phyloP scores from a whole-genome alignment of 1,284 basidiomycete species.

The Puccinia novopanici region DNA sequence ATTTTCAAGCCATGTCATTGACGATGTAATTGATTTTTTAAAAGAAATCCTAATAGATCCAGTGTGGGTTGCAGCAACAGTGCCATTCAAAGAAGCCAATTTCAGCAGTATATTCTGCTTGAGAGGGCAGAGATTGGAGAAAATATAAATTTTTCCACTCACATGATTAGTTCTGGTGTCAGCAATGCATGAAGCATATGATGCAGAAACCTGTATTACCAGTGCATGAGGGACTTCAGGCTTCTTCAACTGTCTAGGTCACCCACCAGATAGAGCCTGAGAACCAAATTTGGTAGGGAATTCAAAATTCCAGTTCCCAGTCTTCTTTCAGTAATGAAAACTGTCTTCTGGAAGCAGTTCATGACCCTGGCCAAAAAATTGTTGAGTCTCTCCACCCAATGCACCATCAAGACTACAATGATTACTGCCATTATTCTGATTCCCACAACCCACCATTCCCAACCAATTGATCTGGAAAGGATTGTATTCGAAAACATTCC shows the following conservation, averaged over 20 bases:
- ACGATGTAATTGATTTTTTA: not conserved
- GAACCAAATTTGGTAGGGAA: not conserved
- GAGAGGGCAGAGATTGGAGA: not conserved
- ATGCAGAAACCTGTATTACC: constrained; percentile 11
- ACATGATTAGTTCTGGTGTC: constrained; percentile 14
- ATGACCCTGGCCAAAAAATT: not conserved
- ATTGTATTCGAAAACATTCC: not conserved
- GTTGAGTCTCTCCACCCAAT: not conserved
- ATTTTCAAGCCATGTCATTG: not conserved
- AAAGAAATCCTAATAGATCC: not conserved
- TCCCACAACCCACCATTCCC: not conserved
- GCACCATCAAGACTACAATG: not conserved
- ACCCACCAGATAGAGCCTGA: not conserved
- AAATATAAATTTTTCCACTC: not conserved
- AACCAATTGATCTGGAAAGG: not conserved
- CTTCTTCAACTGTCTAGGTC: not conserved
- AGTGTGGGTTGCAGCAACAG: not conserved
- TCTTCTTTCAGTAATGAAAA: not conserved
- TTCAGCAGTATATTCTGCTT: constrained; percentile 24
- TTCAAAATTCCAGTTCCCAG: not conserved
- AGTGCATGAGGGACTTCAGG: not conserved
- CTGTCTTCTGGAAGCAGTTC: not conserved
- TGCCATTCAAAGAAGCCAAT: not conserved
- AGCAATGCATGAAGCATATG: not conserved
- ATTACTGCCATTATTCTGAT: not conserved